Evolutionary conservation across 2,329 filamentous ascomycete genomes (phyloP), one percentile per base, ranked within the genome.

Genomic region (Blumeria graminis): DNA sequence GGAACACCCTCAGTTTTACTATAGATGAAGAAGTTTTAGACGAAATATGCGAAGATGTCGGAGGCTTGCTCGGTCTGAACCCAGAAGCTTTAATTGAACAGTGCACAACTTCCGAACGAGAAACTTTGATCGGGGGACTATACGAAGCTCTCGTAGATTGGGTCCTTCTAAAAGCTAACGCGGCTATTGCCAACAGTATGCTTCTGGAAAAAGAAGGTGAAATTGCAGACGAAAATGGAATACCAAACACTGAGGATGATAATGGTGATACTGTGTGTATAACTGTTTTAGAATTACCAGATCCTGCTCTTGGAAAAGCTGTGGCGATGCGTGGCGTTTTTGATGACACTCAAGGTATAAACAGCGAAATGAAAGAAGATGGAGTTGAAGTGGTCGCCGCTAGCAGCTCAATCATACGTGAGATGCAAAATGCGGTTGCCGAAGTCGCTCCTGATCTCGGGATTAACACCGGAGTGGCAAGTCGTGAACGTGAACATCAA

Each of bases 61-160:
- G 85, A 41, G 86, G 82, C 0, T 74, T 98, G 1, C 74, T 98
- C 3, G 89, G 90, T 18, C 71, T 98, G 55, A 86, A 95, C 38
- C 86, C 89, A 0, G 87, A 94, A 46, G 75, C 89, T 1, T 77
- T 98, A 7, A 71, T 83, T 43, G 77, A 77, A 55, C 82, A 90
- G 64, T 87, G 86, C 68, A 84, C 81, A 58, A 93, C 88, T 0
- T 80, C 89, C 58, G 92, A 96, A 58, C 81, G 92, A 9, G 79
- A 83, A 64, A 80, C 85, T 1, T 72, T 95, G 43, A 85, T 96
- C 58, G 82, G 81, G 11, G 89, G 86, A 1, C 74, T 96, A 14
- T 98, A 98, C 65, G 92, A 98, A 69, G 82, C 89, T 11, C 73
- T 96, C 32, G 88, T 98, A 0, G 92, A 96, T 66, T 96, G 88